Conservation (phyloP, 2,329 filamentous ascomycete species). For the Colletotrichum lupini region DNA sequence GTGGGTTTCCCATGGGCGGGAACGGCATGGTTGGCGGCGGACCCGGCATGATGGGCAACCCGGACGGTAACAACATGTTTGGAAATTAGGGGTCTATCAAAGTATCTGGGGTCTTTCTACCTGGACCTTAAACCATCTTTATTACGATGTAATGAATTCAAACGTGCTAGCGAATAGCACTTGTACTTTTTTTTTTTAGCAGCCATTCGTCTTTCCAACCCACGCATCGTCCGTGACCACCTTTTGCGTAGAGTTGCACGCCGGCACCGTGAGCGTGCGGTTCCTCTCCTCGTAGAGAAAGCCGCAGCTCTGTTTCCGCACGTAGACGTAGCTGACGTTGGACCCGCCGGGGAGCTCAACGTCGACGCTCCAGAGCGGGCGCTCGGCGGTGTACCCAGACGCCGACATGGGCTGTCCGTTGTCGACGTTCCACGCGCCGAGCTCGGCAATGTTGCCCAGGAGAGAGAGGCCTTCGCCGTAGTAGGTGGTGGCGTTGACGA, state of each 20-base stretch:
- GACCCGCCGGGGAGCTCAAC: slow-evolving; percentile 53
- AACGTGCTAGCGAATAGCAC: neutral
- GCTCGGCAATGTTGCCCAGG: slow-evolving; percentile 52
- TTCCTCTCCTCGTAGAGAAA: slow-evolving; percentile 58
- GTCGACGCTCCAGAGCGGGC: slow-evolving; percentile 57
- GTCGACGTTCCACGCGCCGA: slow-evolving; percentile 56
- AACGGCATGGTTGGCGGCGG: slow-evolving; percentile 33
- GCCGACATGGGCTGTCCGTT: slow-evolving; percentile 52
- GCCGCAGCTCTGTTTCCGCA: slow-evolving; percentile 54
- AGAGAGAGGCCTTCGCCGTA: slow-evolving; percentile 61
- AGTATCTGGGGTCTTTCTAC: no score
- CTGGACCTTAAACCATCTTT: neutral
- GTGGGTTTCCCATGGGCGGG: slow-evolving; percentile 33
- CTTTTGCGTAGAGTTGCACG: slow-evolving; percentile 42
- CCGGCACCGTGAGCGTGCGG: slow-evolving; percentile 52
- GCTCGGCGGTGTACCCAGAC: slow-evolving; percentile 51
- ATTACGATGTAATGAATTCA: neutral
- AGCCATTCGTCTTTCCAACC: slow-evolving; percentile 43
- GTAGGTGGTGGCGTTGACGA: slow-evolving; percentile 57
- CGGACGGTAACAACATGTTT: slow-evolving; percentile 32
- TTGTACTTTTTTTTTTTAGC: slow-evolving; percentile 5
- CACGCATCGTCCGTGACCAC: slow-evolving; percentile 51
- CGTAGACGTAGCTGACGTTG: slow-evolving; percentile 57
- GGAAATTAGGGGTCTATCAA: slow-evolving; percentile 10
- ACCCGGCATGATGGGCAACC: slow-evolving; percentile 38